Percentiles rank a stretch among this genome's conserved stretches.
These are phyloP conservation scores for Arxiozyma slooffiae DNA, from an alignment of 1,139 yeast genomes.

Conservation along the genomic window DNA sequence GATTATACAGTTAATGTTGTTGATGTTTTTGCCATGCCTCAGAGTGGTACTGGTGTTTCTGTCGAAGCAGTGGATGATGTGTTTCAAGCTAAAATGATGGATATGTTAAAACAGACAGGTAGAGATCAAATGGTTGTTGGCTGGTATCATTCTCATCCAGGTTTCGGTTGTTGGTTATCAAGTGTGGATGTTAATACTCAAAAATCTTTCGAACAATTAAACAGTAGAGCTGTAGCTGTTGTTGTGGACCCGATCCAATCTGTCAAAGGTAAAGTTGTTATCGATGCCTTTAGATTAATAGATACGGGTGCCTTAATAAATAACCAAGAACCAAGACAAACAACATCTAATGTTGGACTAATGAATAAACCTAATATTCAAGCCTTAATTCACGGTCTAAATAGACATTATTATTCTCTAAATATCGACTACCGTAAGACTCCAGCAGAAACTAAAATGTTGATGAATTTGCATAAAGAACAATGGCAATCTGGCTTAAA, in stretches of 20 bases:
- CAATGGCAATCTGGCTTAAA: conserved; percentile 93
- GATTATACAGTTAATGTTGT: conserved; percentile 95
- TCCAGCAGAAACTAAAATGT: conserved; percentile 85
- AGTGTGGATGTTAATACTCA: conserved; percentile 96
- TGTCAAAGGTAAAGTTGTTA: conserved; percentile 96
- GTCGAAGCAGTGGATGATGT: conserved; percentile 99
- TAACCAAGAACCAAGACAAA: conserved; percentile 97
- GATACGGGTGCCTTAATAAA: conserved; percentile 82
- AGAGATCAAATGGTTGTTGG: conserved; percentile 98
- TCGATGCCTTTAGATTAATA: conserved; percentile 94
- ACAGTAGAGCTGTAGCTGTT: conserved; percentile 92
- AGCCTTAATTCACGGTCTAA: conserved; percentile 92
- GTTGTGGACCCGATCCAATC: conserved; percentile 97
- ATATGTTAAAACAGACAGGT: conserved; percentile 96
- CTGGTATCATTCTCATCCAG: conserved; percentile 99
- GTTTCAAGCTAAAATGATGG: conserved; percentile 99
- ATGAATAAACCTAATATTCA: conserved; percentile 96
- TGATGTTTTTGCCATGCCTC: conserved; percentile 99
- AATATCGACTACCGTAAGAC: conserved; percentile 94
- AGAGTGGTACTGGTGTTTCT: conserved; percentile 95
- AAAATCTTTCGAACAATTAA: conserved; percentile 92
- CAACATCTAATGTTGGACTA: conserved; percentile 92
- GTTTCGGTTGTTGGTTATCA: conserved; percentile 98
- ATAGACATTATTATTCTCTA: conserved; percentile 92
- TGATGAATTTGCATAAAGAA: conserved; percentile 85